Evolutionary conservation across 805 yeast species (phyloP).

Genomic region (Ogataea glucozyma): DNA sequence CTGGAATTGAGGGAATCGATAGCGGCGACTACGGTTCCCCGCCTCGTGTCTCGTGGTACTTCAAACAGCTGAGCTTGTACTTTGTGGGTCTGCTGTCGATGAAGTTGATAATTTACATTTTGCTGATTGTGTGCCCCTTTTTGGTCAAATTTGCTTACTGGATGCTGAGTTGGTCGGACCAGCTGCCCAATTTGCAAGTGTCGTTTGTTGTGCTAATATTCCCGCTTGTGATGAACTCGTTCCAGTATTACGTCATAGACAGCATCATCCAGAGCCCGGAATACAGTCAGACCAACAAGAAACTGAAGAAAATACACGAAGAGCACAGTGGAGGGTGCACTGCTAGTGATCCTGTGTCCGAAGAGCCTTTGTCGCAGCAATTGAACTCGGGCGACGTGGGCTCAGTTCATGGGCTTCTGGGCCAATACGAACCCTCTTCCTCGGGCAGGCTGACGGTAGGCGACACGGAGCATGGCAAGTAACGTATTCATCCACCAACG

Average conservation of each 20-base stretch:
- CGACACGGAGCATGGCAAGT: not conserved
- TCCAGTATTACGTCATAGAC: constrained; percentile 73
- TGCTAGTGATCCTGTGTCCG: not conserved
- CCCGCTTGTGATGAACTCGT: constrained; percentile 70
- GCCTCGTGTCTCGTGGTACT: constrained; percentile 60
- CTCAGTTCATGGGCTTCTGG: not conserved
- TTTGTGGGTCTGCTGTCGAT: constrained; percentile 57
- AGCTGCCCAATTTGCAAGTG: constrained; percentile 79
- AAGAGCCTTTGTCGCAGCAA: not conserved
- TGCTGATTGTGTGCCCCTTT: constrained; percentile 62
- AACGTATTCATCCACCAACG: not conserved
- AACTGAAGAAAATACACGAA: constrained; percentile 13
- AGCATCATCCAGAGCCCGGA: constrained; percentile 66
- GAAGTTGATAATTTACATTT: constrained; percentile 57
- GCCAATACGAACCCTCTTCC: too few relatives aligned
- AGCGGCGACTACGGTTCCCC: constrained; percentile 68
- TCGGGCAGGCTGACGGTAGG: not conserved
- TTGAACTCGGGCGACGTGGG: not conserved
- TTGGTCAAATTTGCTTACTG: constrained; percentile 72
- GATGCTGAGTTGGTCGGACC: constrained; percentile 80
- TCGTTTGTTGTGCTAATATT: constrained; percentile 83
- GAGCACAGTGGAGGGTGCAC: not conserved
- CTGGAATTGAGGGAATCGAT: constrained; percentile 48
- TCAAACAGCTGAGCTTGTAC: constrained; percentile 72
- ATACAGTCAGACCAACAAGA: constrained; percentile 30